Evolutionary conservation across 2,329 filamentous ascomycete species (phyloP), one percentile per base, ranked within the genome.

Genomic region (Pyrenochaeta sp.): DNA sequence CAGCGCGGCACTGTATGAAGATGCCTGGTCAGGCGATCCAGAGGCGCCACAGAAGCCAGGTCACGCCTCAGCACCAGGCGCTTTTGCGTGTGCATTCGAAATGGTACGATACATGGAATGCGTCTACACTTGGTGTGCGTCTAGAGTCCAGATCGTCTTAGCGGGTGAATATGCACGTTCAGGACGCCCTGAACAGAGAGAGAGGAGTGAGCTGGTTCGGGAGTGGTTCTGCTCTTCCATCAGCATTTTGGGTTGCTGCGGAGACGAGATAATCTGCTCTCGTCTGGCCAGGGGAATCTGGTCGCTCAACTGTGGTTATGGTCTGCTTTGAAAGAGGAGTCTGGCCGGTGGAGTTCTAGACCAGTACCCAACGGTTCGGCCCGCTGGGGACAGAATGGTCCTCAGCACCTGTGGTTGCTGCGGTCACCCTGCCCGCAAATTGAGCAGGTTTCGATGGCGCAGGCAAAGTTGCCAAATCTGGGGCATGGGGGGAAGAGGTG

Each of bases 311-410:
- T 39, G 18, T 11, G 20, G 21, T 39, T 7, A 18, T 23, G 18
- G 36, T 23, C 21, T 40, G 45, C 32, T 45, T 35, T 29, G 41
- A 30, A 32, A 23, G 45, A 39, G 35, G 7, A 37, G 17, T 4
- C 21, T 23, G 20, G 36, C 17, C 12, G 10, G n/a, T 18, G 18
- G 36, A 39, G 33, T 17, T 39, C 49, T 56, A 50, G 54, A 47
- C 50, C 45, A 18, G 23, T 7, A 50, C 27, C 31, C 36, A 41
- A 43, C 54, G 54, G 50, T 54, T 46, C 54, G 54, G 45, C 45
- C 54, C 54, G 54, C 48, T 40, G 17, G 41, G 44, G 21, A 21
- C 7, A 23, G 21, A n/a, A n/a, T 2, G 7, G 33, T 36, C 17
- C 7, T 15, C 40, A 53, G 49, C n/a, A n/a, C 44, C 53, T 45